Base-by-base conservation (phyloP, 2,329 filamentous ascomycete species). In the Sarocladium strictum region DNA sequence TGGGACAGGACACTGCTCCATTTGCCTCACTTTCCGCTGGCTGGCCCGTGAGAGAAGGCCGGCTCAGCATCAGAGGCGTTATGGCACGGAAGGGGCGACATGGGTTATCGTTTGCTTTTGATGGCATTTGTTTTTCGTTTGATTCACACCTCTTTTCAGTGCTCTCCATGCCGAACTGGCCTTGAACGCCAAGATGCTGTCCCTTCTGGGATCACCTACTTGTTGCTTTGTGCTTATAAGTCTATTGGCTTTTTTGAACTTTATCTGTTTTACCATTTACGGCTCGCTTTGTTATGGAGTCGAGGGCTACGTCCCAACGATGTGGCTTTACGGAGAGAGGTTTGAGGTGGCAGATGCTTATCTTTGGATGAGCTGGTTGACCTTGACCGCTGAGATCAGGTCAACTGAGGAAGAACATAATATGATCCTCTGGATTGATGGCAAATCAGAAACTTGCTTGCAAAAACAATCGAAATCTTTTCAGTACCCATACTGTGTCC, bases 31-130 rank as follows among this genome's bases (percentile, higher is more conserved):
- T 27, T 27, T n/a, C 24, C 24, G 43, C 43, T 47, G 43, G 43
- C 43, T 47, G 43, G 43, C 43, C 43, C 43, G 43, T 47, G 43
- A 47, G 43, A 47, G 43, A 24, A 47, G 43, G 43, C 43, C 43
- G 43, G 43, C 24, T 47, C 17, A 23, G 43, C 43, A 27, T 47
- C 17, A 11, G 43, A 47, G 43, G 43, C 43, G 43, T 47, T 47
- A 27, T 17, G 43, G 43, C 10, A 47, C 43, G 43, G 43, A n/a
- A 47, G 19, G 21, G 43, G 23, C 24, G 38, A 47, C 24, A 10
- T 24, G 43, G 21, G 24, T 27, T 17, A 47, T 47, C 24, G 29
- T 47, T 23, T 47, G 24, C 21, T 27, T 27, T 47, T 29, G 4
- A 5, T 29, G n/a, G 9, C 10, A 6, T 19, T 9, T 21, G 7